Conservation (phyloP, 1,284 basidiomycete species). For the Malassezia obtusa region DNA sequence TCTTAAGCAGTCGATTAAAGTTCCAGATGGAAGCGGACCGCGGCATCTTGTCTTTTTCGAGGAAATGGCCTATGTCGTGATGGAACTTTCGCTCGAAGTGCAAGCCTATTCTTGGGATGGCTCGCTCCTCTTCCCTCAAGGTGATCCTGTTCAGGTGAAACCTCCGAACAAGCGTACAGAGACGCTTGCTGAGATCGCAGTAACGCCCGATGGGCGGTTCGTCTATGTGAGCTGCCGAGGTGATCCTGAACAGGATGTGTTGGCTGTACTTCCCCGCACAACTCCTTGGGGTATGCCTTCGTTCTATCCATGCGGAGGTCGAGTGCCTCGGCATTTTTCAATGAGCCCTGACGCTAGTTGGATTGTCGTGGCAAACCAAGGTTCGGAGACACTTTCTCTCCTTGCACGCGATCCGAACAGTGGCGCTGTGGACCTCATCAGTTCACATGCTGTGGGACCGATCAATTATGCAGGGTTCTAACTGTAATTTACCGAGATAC, state of each 20-base stretch:
- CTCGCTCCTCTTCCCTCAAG: not conserved
- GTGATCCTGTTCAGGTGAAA: not conserved
- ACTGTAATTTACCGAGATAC: not conserved
- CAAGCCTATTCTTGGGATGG: not conserved
- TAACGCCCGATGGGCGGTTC: constrained; percentile 17
- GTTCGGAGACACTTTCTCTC: constrained; percentile 6
- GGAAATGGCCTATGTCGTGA: not conserved
- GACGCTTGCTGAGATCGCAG: constrained; percentile 19
- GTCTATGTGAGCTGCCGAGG: constrained; percentile 19
- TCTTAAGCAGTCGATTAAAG: not conserved
- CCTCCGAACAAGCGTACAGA: not conserved
- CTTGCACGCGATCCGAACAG: constrained; percentile 6
- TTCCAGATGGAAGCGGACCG: not conserved
- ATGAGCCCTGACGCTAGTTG: constrained; percentile 4
- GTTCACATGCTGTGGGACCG: not conserved
- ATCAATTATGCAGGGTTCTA: constrained; percentile 2
- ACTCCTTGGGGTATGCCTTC: not conserved
- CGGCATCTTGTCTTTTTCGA: not conserved
- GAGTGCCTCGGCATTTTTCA: constrained; percentile 10
- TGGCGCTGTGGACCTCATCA: not conserved
- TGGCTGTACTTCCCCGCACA: constrained; percentile 16
- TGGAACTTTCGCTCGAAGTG: constrained; percentile 2
- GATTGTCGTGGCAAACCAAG: constrained; percentile 20
- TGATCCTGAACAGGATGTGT: constrained; percentile 18
- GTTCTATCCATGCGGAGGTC: constrained; percentile 16